Evolutionary conservation across 164 flowering plant genomes (phyloP).

Genomic region (Chimonanthus praecox): DNA sequence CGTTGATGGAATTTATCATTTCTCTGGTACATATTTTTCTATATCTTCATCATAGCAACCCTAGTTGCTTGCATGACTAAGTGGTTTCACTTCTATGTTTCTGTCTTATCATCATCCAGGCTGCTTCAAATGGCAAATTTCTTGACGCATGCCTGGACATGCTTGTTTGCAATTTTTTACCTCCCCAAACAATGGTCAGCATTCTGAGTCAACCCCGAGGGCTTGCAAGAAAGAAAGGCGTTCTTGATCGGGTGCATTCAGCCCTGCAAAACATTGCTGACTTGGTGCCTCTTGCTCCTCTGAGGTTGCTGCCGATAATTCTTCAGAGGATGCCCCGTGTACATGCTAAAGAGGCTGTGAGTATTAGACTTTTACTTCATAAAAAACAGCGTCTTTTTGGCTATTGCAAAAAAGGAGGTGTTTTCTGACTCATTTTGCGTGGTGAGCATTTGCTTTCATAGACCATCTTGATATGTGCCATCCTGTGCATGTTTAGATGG

Average conservation of each 20-base stretch:
- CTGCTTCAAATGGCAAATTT: conserved; percentile 58
- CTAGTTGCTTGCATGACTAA: neutral
- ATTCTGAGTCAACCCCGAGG: conserved; percentile 34
- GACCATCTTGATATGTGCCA: no score
- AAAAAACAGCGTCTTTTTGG: no score
- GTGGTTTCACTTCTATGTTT: conserved; percentile 4
- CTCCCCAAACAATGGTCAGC: conserved; percentile 36
- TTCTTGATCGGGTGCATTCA: conserved; percentile 65
- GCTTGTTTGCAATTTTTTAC: conserved; percentile 71
- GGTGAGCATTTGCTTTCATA: no score
- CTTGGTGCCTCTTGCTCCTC: conserved; percentile 65
- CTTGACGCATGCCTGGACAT: conserved; percentile 66
- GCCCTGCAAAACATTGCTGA: conserved; percentile 51
- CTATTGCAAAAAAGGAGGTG: no score
- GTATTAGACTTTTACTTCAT: conserved; percentile 17
- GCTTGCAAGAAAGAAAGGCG: conserved; percentile 51
- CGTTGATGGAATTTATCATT: conserved; percentile 47
- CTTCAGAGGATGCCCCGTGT: conserved; percentile 49
- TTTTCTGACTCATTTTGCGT: no score
- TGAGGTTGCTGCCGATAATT: conserved; percentile 41
- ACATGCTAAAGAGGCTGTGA: conserved; percentile 40
- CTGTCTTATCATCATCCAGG: conserved; percentile 33
- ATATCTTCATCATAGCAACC: no score
- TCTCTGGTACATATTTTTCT: conserved; percentile 48
- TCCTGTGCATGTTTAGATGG: no score